phyloP scores from a whole-genome alignment of 2,329 filamentous ascomycete species.

The Xylaria sp. region DNA sequence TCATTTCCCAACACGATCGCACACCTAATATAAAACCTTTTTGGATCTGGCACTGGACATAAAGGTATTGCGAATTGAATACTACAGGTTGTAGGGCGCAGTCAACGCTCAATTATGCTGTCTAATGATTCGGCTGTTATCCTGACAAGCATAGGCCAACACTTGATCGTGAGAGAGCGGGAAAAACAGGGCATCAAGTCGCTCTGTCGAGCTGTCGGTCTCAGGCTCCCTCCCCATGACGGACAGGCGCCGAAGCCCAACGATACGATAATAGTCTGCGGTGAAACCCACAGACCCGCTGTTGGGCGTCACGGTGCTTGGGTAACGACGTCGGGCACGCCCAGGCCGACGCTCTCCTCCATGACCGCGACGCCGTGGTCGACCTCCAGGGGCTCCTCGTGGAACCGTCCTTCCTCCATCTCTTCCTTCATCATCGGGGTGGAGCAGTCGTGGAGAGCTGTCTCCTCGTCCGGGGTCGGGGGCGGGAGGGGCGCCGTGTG shows the following conservation, averaged over 20 bases:
- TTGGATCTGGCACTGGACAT: too few relatives aligned
- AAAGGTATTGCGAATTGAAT: too few relatives aligned
- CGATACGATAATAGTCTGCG: background rate
- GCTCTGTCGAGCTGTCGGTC: too few relatives aligned
- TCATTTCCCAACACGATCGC: too few relatives aligned
- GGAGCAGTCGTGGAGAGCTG: conserved; percentile 9
- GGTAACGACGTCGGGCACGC: conserved; percentile 49
- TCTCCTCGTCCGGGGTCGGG: conserved; percentile 17
- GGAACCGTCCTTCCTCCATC: conserved; percentile 37
- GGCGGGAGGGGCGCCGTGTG: conserved; percentile 22
- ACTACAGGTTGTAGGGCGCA: background rate
- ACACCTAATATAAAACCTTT: too few relatives aligned
- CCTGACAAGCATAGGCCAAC: background rate
- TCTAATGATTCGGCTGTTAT: background rate
- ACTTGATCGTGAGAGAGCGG: background rate
- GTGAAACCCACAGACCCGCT: background rate
- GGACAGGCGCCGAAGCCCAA: background rate
- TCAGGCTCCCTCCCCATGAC: too few relatives aligned
- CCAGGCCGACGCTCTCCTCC: conserved; percentile 57
- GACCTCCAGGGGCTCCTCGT: conserved; percentile 49
- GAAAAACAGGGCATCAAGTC: background rate
- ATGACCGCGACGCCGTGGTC: conserved; percentile 57
- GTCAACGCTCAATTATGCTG: background rate
- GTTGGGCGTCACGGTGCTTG: conserved; percentile 8
- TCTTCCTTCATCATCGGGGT: conserved; percentile 39